These are phyloP conservation scores for Hortaea sp. DNA, from an alignment of 2,329 filamentous ascomycete species.

Conservation along the genomic window DNA sequence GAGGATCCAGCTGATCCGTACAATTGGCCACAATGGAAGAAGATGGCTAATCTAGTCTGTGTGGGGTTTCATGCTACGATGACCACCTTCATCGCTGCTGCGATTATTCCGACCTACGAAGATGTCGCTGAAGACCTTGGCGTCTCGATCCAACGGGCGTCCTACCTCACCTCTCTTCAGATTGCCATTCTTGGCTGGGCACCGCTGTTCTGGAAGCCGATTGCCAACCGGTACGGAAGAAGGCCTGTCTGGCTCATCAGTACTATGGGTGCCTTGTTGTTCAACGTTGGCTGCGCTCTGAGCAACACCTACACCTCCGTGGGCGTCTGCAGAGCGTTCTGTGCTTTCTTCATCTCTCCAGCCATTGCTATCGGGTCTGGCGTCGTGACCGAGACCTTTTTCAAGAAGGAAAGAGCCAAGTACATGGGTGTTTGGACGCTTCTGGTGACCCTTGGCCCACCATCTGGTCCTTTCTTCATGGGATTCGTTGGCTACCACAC, in stretches of 20 bases:
- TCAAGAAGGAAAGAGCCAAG: constrained; percentile 43
- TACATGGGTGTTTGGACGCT: constrained; percentile 51
- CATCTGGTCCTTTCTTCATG: constrained; percentile 30
- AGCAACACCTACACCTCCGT: constrained; percentile 40
- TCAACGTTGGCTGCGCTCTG: constrained; percentile 46
- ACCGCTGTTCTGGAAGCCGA: constrained; percentile 47
- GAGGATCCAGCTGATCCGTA: constrained; percentile 44
- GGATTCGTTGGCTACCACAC: constrained; percentile 41
- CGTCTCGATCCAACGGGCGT: constrained; percentile 38
- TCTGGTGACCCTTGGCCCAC: constrained; percentile 41
- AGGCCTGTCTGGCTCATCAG: constrained; percentile 46
- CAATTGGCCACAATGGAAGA: constrained; percentile 47
- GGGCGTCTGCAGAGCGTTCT: constrained; percentile 43
- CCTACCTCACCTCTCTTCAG: constrained; percentile 47
- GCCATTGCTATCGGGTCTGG: constrained; percentile 46
- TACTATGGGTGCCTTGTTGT: constrained; percentile 35
- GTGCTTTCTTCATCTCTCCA: constrained; percentile 47
- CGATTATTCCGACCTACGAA: constrained; percentile 46
- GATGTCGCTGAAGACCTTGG: constrained; percentile 43
- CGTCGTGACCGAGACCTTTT: constrained; percentile 49
- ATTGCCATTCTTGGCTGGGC: constrained; percentile 45
- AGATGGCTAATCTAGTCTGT: constrained; percentile 39
- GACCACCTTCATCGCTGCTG: constrained; percentile 45
- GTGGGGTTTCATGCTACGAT: constrained; percentile 44
- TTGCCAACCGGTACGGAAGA: constrained; percentile 45